phyloP scores from a whole-genome alignment of 169 alveolate species.

The Cytauxzoon felis region DNA sequence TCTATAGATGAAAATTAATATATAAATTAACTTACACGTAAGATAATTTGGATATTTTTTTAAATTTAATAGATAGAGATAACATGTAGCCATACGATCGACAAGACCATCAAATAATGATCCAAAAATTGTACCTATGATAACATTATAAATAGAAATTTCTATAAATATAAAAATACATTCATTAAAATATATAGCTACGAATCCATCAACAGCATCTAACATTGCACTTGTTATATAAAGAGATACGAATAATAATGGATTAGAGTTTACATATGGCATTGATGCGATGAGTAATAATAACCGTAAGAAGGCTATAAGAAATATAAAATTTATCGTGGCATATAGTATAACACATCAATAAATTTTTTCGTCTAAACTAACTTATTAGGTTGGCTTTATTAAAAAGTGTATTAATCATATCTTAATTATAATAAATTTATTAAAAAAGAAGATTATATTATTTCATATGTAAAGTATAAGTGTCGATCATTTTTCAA shows the following conservation, averaged over 20 bases:
- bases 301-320: slow-evolving; percentile 33
- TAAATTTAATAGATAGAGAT: slow-evolving; percentile 29
- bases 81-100: slow-evolving; percentile 54
- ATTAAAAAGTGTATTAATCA: too few species aligned
- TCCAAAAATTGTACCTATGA: slow-evolving; percentile 51
- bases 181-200: slow-evolving; percentile 51
- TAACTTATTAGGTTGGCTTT: slow-evolving; percentile 22
- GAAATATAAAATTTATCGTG: not conserved
- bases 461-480: too few species aligned
- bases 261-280: slow-evolving; percentile 1
- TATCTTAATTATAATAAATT: too few species aligned
- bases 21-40: slow-evolving; percentile 21
- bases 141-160: not conserved
- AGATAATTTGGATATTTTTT: slow-evolving; percentile 33
- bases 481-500: too few species aligned
- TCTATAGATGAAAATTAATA: not conserved
- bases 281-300: slow-evolving; percentile 10
- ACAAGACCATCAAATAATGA: slow-evolving; percentile 43
- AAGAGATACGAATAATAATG: slow-evolving; percentile 12
- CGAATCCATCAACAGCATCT: slow-evolving; percentile 56
- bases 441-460: too few species aligned
- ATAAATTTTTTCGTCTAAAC: not conserved
- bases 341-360: not conserved
- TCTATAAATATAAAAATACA: not conserved
- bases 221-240: slow-evolving; percentile 28